Base-by-base conservation (phyloP, 495 filamentous ascomycete genomes). In the Talaromyces nanjingensis region DNA sequence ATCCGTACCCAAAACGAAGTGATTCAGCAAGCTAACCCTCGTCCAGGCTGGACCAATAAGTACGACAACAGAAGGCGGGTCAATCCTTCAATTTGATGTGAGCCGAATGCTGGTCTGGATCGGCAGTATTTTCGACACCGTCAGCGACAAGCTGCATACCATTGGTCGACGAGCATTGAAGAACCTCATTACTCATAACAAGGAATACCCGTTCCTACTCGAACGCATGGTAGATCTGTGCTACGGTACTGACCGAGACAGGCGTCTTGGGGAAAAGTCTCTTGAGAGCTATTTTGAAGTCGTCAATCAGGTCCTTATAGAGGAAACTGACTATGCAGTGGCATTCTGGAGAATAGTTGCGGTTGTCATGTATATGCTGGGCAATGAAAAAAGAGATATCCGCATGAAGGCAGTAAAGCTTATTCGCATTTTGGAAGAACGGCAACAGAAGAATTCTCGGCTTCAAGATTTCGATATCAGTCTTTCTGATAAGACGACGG, bases 381-480 rank as follows among this genome's bases (percentile, higher is more conserved):
- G 94, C 11, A 96, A 91, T 64, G 90, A 96, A 68, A 89, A 91
- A 69, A 90, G 89, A 66, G 87, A 91, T 63, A 90, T 96, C 22
- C 81, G 94, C 62, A 90, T 91, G 72, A 94, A 94, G 72, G 93
- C 93, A 2, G 92, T 91, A 0, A 89, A 89, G 64, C 81, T 98
- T 14, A 81, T 98, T 24, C 83, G 91, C 31, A 87, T 85, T 6
- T 79, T 97, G 1, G 96, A 98, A 70, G 89, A 93, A 63, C 85
- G 91, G 16, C 89, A 91, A 66, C 87, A 89, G 69, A 89, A 89
- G 67, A 92, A 82, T 68, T 97, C 93, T 5, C 91, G 93, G 68
- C 85, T 98, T 34, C 92, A 96, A 70, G 96, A 98, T 72, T 96
- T 96, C 58, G 96, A 98, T 68, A 97, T 98, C 68, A 97, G 93